Base-by-base conservation (phyloP, 2,329 filamentous ascomycete genomes). In the Colletotrichum echinochloae region DNA sequence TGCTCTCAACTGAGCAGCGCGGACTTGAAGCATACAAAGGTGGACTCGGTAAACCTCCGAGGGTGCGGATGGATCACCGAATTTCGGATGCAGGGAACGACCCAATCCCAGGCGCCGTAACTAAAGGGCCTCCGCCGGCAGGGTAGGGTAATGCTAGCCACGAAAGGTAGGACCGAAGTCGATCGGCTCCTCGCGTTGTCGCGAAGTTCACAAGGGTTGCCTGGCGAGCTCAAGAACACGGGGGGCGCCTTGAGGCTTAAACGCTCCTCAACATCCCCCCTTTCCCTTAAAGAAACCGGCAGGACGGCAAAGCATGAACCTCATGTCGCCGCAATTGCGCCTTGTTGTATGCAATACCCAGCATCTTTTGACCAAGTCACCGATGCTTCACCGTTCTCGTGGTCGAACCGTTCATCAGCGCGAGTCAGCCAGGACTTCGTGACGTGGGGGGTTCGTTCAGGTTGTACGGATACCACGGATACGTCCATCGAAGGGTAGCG, bases 381-480 rank as follows among this genome's bases (percentile, higher is more conserved):
- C 26, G 12, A 4, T 2, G 2, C 44, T 23, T 39, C 56, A 56
- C 57, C 33, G 55, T 63, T 44, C 52, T 57, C 57, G 56, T 63
- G 28, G 28, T 18, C 9, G 59, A 35, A 33, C 44, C 16, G 30
- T 18, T 12, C n/a, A 33, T 54, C 52, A n/a, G 30, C 64, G 26
- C 67, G 67, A 70, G 67, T 70, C 67, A 67, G 67, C 67, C 52
- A n/a, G 49, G 7, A 39, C 44, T 63, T 70, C 64, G 57, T 63
- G 64, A 67, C 67, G 67, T 67, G 64, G 67, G 67, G 67, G 63
- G 39, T 39, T 39, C 5, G 35, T 8, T 8, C 30, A 8, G 30
- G 30, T 33, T 33, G 30, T 33, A 33, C 30, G 30, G 30, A 33
- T 33, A 33, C 30, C 8, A 33, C 30, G 30, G 4, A 4, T 8